Evolutionary conservation across 2,329 filamentous ascomycete species (phyloP), one percentile per base, ranked within the genome.

Genomic region (Chaetomiaceae sp.): DNA sequence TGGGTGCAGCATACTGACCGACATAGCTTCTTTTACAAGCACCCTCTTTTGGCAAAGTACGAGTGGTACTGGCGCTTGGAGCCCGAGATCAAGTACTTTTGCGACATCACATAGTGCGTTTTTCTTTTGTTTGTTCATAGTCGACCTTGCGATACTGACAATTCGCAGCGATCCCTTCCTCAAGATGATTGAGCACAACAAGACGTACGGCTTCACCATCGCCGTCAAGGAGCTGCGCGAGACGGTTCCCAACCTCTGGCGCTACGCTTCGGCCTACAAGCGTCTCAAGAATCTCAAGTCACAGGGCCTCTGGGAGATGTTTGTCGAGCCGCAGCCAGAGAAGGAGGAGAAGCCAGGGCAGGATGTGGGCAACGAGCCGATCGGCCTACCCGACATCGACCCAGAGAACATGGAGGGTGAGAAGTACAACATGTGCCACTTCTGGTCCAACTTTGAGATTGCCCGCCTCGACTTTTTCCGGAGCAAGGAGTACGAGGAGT

Each of bases 391-490:
- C 27, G 84, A 94, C 37, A 87, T 96, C 52, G 90, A 97, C 65
- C 85, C 87, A 0, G 91, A 97, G 66, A 82, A 85, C 37, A 99
- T 99, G 94, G 92, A 97, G 68, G 90, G 90, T 58, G 94, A 99
- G 70, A 89, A 85, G 64, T 99, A 99, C 78, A 99, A 99, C 75
- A 99, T 99, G 94, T 99, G 94, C 70, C 94, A 99, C 76, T 99
- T 96, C 77, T 99, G 94, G 94, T 96, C 90, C 70, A 99, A 99
- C 71, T 99, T 99, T 62, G 94, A 99, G 72, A 99, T 99, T 73
- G 94, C 94, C 13, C 84, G 85, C 55, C 80, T 99, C 56, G 87
- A 89, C 73, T 99, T 90, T 84, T 97, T 97, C 81, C 84, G 94
- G 63, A 96, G 91, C 76, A 92, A 96, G 73, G 88, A 90, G 67